These are phyloP conservation scores for Cyamopsis tetragonoloba DNA, from an alignment of 306 rosid genomes.

Conservation along the genomic window DNA sequence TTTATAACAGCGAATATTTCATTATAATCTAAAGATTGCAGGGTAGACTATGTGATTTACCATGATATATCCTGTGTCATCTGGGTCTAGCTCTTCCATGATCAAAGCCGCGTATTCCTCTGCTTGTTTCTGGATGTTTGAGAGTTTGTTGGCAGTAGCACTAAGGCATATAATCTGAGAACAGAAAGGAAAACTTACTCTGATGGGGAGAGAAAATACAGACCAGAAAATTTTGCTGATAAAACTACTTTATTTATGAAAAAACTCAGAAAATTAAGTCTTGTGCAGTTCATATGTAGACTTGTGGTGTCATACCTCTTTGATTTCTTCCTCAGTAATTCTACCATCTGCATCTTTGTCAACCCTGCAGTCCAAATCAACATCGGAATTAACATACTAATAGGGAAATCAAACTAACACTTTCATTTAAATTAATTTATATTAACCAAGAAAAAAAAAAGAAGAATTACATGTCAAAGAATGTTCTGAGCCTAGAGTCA, in stretches of 20 bases:
- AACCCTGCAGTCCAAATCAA: constrained; percentile 49
- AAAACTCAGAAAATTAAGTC: background rate
- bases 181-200: background rate
- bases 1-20: background rate
- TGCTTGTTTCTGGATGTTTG: constrained; percentile 59
- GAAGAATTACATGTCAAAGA: constrained; percentile 63
- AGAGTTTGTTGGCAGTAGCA: constrained; percentile 61
- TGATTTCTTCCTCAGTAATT: constrained; percentile 58
- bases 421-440: background rate
- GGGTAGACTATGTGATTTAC: constrained; percentile 30
- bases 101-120: constrained; percentile 70
- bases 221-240: background rate
- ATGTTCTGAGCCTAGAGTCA: constrained; percentile 56
- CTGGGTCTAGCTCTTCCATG: constrained; percentile 79
- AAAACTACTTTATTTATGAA: background rate
- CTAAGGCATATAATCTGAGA: constrained; percentile 59
- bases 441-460: constrained; percentile 1
- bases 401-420: background rate
- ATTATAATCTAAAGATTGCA: background rate
- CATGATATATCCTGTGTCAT: constrained; percentile 46
- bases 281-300: background rate
- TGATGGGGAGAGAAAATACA: background rate
- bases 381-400: background rate
- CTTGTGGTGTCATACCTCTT: constrained; percentile 39
- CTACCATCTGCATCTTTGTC: constrained; percentile 78